phyloP scores from a whole-genome alignment of 305 asterid genomes.

The Fraxinus sp. region DNA sequence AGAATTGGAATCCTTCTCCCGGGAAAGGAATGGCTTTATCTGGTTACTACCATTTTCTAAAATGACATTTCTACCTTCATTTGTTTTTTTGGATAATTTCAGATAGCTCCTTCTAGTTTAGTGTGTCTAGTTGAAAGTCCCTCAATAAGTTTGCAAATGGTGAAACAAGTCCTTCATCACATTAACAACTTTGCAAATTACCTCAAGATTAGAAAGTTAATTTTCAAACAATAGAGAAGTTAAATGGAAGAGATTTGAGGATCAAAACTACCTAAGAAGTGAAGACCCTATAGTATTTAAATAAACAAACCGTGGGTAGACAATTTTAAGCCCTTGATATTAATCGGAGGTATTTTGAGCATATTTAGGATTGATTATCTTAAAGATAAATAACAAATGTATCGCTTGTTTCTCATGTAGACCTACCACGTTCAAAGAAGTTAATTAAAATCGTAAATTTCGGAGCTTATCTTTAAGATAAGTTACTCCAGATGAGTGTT shows the following conservation, averaged over 20 bases:
- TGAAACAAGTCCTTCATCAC: neutral
- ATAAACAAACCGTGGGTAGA: neutral
- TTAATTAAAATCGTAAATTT: too few relatives aligned
- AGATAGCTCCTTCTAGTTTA: neutral
- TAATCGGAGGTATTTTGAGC: neutral
- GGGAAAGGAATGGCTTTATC: neutral
- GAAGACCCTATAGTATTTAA: neutral
- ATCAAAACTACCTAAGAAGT: neutral
- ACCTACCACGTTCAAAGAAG: neutral
- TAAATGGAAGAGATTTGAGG: neutral
- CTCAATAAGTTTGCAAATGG: neutral
- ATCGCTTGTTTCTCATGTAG: neutral
- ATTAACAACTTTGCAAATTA: neutral
- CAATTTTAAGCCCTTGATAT: neutral
- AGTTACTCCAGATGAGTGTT: neutral
- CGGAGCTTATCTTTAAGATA: neutral
- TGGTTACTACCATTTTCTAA: neutral
- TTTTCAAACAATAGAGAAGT: neutral
- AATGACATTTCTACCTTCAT: conserved; percentile 25
- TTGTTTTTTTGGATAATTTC: neutral
- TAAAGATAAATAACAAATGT: neutral
- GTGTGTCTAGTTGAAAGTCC: neutral
- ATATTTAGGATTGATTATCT: neutral
- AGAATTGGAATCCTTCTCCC: neutral
- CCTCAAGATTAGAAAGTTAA: neutral